These are phyloP conservation scores for Malus sieversii DNA, from an alignment of 306 rosid genomes.

Conservation along the genomic window DNA sequence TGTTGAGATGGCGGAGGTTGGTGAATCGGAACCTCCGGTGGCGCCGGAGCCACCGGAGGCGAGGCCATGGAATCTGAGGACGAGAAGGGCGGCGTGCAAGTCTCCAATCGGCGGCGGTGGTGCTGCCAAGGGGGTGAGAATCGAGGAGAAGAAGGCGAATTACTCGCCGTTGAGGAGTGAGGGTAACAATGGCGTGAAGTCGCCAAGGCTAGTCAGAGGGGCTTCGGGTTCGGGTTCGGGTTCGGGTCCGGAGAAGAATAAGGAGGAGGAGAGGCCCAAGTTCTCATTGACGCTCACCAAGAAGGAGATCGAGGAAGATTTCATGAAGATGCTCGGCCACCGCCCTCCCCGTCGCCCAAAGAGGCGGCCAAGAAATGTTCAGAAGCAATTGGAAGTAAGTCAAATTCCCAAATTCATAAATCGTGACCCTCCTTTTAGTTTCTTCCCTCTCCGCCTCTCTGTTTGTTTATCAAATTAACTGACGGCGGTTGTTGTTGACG, in stretches of 20 bases:
- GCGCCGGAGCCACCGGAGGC: constrained; percentile 2
- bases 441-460: background rate
- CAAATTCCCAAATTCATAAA: background rate
- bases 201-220: constrained; percentile 35
- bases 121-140: constrained; percentile 31
- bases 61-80: constrained; percentile 76
- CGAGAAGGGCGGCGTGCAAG: constrained; percentile 46
- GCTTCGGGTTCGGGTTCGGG: constrained; percentile 21
- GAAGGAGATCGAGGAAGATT: constrained; percentile 79
- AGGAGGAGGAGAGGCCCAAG: constrained; percentile 39
- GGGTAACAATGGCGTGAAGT: constrained; percentile 25
- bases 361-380: constrained; percentile 50
- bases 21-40: background rate
- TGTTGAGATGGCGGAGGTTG: constrained; percentile 3
- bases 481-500: background rate
- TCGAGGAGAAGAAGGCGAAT: constrained; percentile 43
- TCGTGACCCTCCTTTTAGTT: background rate
- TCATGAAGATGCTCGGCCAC: constrained; percentile 44
- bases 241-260: constrained; percentile 2
- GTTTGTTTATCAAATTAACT: background rate
- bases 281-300: constrained; percentile 39
- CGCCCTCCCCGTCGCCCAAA: constrained; percentile 61
- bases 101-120: constrained; percentile 34
- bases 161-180: constrained; percentile 45
- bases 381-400: constrained; percentile 62